Evolutionary conservation across 495 filamentous ascomycete genomes (phyloP).

Genomic region (Talaromyces wortmannii): DNA sequence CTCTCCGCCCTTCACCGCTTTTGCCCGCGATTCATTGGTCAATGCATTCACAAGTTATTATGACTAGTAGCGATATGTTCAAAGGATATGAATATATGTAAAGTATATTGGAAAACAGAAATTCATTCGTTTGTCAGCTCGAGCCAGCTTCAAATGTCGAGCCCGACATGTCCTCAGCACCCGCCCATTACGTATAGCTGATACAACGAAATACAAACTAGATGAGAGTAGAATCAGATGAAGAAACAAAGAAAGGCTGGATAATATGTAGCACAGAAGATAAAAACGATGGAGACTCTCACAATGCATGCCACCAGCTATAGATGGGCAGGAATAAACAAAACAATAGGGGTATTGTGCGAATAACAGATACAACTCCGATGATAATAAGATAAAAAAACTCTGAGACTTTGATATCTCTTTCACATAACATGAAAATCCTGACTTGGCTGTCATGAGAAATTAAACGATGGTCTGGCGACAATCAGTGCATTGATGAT

Average conservation of each 20-base stretch:
- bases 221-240: no score
- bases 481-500: conserved; percentile 78
- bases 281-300: not conserved
- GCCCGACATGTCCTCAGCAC: no score
- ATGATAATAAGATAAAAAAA: conserved; percentile 13
- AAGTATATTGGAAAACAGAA: no score
- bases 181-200: no score
- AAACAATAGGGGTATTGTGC: conserved; percentile 32
- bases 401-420: no score
- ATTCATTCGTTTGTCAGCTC: no score
- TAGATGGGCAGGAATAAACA: not conserved
- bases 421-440: no score
- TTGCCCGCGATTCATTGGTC: not conserved
- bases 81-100: not conserved
- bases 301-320: conserved; percentile 4
- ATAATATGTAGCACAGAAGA: not conserved
- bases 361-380: conserved; percentile 10
- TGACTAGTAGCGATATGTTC: no score
- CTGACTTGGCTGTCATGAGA: no score
- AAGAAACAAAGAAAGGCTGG: no score
- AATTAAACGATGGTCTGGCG: conserved; percentile 13
- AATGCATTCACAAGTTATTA: not conserved
- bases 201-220: no score
- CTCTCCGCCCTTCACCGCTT: not conserved
- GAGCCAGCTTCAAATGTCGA: no score